Percentiles rank a stretch among this genome's conserved stretches.
These are phyloP conservation scores for Henckelia pumila DNA, from an alignment of 257 asterid genomes.

Conservation along the genomic window DNA sequence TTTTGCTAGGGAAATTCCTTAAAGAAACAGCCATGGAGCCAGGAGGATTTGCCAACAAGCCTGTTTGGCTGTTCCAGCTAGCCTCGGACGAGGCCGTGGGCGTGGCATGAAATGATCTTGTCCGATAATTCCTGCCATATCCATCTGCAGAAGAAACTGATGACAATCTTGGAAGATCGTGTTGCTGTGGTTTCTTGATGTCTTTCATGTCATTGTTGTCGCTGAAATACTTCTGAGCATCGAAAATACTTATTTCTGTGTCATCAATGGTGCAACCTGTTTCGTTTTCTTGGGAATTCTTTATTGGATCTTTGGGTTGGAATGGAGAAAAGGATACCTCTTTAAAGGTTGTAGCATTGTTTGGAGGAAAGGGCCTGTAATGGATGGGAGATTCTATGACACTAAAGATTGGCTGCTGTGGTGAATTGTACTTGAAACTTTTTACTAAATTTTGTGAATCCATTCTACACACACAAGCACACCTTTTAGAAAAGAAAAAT, in stretches of 20 bases:
- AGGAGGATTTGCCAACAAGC: slow-evolving; percentile 58
- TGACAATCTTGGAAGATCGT: slow-evolving; percentile 34
- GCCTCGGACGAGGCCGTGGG: slow-evolving; percentile 93
- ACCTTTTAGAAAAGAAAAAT: not conserved
- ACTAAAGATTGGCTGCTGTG: slow-evolving; percentile 48
- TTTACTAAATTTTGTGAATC: slow-evolving; percentile 42
- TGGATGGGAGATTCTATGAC: slow-evolving; percentile 43
- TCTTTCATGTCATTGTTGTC: slow-evolving; percentile 40
- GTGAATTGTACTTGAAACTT: slow-evolving; percentile 42
- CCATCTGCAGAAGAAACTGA: slow-evolving; percentile 60
- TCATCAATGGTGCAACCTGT: slow-evolving; percentile 31
- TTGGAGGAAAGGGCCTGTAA: slow-evolving; percentile 35
- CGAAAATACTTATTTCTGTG: slow-evolving; percentile 73
- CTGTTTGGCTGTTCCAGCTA: slow-evolving; percentile 89
- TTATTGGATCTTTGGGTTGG: slow-evolving; percentile 29
- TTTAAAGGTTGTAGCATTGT: slow-evolving; percentile 11
- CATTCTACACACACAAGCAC: slow-evolving; percentile 28
- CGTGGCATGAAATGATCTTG: slow-evolving; percentile 60
- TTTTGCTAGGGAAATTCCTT: slow-evolving; percentile 32
- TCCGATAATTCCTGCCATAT: slow-evolving; percentile 42
- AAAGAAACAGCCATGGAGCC: slow-evolving; percentile 44
- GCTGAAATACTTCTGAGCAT: slow-evolving; percentile 80
- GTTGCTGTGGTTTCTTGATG: slow-evolving; percentile 1
- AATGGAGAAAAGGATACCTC: slow-evolving; percentile 60
- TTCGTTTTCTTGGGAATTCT: slow-evolving; percentile 20